Evolutionary conservation across 2,329 filamentous ascomycete species (phyloP).

Genomic region (Fusarium veterinarium): DNA sequence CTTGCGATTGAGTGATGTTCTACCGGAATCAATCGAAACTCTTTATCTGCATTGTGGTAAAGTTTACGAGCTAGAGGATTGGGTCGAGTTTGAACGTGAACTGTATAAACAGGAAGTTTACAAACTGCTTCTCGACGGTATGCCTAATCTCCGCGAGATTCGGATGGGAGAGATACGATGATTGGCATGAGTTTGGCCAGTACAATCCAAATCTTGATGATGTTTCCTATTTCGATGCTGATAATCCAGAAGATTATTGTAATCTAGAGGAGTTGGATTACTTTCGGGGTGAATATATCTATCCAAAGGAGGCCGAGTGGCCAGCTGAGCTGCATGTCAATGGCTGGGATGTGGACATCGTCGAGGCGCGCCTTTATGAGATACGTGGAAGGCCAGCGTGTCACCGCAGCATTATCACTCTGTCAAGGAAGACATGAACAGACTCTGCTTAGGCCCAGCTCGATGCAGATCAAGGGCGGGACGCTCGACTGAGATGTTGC

Average conservation of each 20-base stretch:
- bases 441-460: background rate
- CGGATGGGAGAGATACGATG: background rate
- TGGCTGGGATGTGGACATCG: background rate
- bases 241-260: background rate
- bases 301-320: background rate
- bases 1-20: background rate
- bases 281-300: background rate
- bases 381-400: background rate
- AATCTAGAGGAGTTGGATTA: no score
- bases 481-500: background rate
- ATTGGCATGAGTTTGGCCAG: no score
- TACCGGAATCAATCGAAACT: constrained; percentile 13
- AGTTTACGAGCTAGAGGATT: rapidly evolving
- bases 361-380: background rate
- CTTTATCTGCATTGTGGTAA: background rate
- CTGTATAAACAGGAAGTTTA: background rate
- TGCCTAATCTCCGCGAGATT: constrained; percentile 16
- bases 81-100: background rate
- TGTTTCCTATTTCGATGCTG: background rate
- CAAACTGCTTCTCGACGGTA: background rate
- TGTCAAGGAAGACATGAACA: background rate
- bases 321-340: background rate
- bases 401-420: background rate
- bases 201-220: background rate
- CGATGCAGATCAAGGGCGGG: background rate